phyloP scores from a whole-genome alignment of 768 basidiomycete genomes.

The Leccinum barrowsii region DNA sequence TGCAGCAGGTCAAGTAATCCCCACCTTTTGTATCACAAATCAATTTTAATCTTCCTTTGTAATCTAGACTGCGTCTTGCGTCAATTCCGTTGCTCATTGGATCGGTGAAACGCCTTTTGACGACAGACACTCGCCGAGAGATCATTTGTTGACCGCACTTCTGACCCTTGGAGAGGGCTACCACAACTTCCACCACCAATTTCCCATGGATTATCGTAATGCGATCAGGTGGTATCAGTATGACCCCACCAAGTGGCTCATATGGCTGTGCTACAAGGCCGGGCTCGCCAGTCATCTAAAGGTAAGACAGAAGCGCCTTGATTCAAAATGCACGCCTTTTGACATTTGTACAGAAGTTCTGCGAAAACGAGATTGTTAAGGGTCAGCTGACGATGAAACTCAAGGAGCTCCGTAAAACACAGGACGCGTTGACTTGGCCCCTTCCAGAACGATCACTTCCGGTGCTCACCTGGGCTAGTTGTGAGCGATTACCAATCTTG shows the following conservation, averaged over 20 bases:
- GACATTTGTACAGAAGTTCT: background rate
- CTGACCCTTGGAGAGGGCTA: slow-evolving; percentile 3
- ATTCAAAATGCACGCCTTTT: background rate
- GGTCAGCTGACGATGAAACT: slow-evolving; percentile 2
- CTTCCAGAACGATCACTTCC: background rate
- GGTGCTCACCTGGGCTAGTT: background rate
- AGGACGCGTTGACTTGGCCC: background rate
- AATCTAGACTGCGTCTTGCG: background rate
- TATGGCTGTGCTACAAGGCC: background rate
- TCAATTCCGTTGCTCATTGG: slow-evolving; percentile 2
- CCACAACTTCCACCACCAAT: slow-evolving; percentile 6
- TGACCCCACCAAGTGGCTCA: slow-evolving; percentile 1
- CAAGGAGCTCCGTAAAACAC: background rate
- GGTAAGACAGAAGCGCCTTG: background rate
- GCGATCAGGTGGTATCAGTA: slow-evolving; percentile 1
- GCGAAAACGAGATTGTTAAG: slow-evolving; percentile 1
- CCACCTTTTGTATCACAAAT: background rate
- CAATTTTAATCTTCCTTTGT: background rate
- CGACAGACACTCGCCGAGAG: background rate
- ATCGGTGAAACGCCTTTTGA: slow-evolving; percentile 3
- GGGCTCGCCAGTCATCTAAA: slow-evolving; percentile 5
- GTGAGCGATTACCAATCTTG: background rate
- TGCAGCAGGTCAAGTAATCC: background rate
- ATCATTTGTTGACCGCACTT: slow-evolving; percentile 1
- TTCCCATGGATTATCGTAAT: slow-evolving; percentile 1